Percentiles rank a stretch among this genome's conserved stretches.
phyloP scores from a whole-genome alignment of 371 early-diverging fungal genomes.

The Blyttiomyces sp. region DNA sequence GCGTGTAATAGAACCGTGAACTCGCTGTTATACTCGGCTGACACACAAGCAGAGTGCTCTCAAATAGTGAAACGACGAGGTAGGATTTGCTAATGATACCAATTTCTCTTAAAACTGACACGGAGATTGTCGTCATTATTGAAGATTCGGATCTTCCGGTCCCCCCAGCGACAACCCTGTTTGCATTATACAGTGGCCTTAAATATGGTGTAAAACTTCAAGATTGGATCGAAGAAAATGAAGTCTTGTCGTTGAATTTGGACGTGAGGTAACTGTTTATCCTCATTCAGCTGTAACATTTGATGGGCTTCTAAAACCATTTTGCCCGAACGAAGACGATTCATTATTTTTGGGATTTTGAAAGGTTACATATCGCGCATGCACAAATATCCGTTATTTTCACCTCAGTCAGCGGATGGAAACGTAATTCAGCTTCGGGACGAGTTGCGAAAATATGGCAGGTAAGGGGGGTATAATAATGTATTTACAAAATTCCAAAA shows the following conservation, averaged over 20 bases:
- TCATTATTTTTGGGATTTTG: conserved; percentile 78
- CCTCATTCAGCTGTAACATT: neutral
- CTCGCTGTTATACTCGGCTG: conserved; percentile 56
- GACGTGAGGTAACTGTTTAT: conserved; percentile 65
- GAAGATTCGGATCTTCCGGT: too few relatives aligned
- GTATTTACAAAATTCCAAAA: conserved; percentile 13
- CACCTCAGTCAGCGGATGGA: conserved; percentile 8
- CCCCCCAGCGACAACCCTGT: conserved; percentile 62
- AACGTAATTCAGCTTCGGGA: conserved; percentile 9
- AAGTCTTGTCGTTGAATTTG: conserved; percentile 56
- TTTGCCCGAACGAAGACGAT: conserved; percentile 51
- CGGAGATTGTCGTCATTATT: neutral
- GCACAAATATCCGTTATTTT: conserved; percentile 75
- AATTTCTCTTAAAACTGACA: neutral
- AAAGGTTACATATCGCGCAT: conserved; percentile 76
- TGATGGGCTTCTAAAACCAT: neutral
- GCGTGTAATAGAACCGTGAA: conserved; percentile 61
- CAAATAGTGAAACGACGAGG: conserved; percentile 63
- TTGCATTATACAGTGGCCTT: conserved; percentile 68
- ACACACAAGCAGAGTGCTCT: conserved; percentile 64
- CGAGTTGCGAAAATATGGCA: conserved; percentile 1
- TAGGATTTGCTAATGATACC: conserved; percentile 16
- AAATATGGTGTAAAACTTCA: conserved; percentile 69
- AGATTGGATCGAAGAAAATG: conserved; percentile 74
- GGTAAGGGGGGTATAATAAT: neutral